Evolutionary conservation across 2,329 filamentous ascomycete genomes (phyloP), one percentile per base, ranked within the genome.

Genomic region (Sclerotinia subarctica): DNA sequence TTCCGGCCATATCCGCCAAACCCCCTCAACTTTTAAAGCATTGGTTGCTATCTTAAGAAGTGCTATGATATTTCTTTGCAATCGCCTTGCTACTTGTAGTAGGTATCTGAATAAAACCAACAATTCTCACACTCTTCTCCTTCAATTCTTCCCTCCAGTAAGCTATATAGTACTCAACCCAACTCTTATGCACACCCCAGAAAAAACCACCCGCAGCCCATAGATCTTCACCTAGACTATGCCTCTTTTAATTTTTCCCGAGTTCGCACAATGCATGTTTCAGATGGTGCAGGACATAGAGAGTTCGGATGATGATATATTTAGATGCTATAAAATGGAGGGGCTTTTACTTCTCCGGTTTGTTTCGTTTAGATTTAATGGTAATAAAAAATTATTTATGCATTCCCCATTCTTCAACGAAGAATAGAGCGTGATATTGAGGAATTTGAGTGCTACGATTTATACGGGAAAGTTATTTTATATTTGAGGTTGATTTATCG

Each of bases 21-120:
- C 64, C 69, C 3, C 59, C 35, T 35, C 38, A 47, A 49, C 65
- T 13, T 44, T 67, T 15, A 67, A n/a, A 21, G 69, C 62, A 15
- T 64, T 64, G 59, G 69, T 65, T 19, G 57, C 68, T 21, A 19
- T 60, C 54, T 67, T 67, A 54, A 68, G 38, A 42, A 42, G 15
- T 69, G 11, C 42, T 53, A 17, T 53, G 65, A 7, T 69, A 63
- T 57, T 26, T 38, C 32, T 63, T 72, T 26, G 42, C 66, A 19
- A 67, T 53, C 1, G 58, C 53, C 17, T 62, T 67, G 8, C 19
- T 64, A 19, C 57, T 64, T 19, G 49, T 70, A 32, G 29, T 69
- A 42, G 46, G 67, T 26, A 42, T 65, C 11, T 5, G 42, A 46
- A n/a, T 10, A 17, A 47, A 11, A 32, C 17, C n/a, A 32, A 32